Percentiles rank a stretch among this genome's conserved stretches.
Conservation (phyloP, 2,329 filamentous ascomycete genomes). For the Phialophora verrucosa region DNA sequence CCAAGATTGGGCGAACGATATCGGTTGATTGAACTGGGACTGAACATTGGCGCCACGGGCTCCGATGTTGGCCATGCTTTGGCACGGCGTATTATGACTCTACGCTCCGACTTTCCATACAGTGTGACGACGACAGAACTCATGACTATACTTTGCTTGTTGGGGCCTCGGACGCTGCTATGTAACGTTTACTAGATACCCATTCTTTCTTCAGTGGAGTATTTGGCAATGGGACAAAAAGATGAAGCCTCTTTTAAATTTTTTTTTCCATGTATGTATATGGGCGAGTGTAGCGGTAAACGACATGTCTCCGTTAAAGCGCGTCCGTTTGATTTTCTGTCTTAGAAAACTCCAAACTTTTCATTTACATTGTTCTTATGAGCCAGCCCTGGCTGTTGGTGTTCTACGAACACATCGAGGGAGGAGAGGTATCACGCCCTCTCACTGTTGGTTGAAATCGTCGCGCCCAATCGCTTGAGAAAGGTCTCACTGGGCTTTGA, state of each 20-base stretch:
- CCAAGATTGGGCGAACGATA: slow-evolving; percentile 33
- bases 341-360: not conserved
- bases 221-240: not conserved
- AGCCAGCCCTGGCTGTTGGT: not conserved
- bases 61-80: not conserved
- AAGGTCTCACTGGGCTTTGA: slow-evolving; percentile 51
- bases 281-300: not conserved
- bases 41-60: not conserved
- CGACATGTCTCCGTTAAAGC: not conserved
- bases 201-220: not conserved
- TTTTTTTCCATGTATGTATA: not conserved
- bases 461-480: not conserved
- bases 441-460: not conserved
- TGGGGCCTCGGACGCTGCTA: not conserved
- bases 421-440: not conserved
- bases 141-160: not conserved
- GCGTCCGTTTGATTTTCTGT: not conserved
- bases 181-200: not conserved
- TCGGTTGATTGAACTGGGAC: slow-evolving; percentile 4
- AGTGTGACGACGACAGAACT: slow-evolving; percentile 23
- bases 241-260: not conserved
- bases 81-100: not conserved
- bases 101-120: not conserved
- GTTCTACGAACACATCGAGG: not conserved
- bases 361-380: not conserved